phyloP scores from a whole-genome alignment of 345 rosid genomes.

The Eucalyptus tenuipes region DNA sequence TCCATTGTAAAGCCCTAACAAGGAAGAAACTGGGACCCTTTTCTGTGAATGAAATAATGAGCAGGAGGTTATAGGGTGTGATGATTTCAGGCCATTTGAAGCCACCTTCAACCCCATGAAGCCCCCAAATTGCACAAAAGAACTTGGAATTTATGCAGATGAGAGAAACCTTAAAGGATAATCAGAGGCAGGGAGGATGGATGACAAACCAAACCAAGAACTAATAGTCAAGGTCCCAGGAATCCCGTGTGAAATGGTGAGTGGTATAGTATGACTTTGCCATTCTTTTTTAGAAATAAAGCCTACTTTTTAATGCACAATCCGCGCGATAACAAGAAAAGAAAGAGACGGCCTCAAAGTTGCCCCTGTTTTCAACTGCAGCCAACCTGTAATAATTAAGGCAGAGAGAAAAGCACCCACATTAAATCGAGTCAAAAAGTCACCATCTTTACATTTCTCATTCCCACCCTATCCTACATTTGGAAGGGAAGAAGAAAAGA shows the following conservation, averaged over 20 bases:
- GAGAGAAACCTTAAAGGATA: neutral
- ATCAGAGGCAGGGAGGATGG: neutral
- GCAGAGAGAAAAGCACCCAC: neutral
- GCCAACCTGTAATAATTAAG: neutral
- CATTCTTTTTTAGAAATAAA: neutral
- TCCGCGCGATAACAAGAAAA: neutral
- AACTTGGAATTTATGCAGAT: neutral
- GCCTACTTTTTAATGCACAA: neutral
- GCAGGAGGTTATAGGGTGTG: neutral
- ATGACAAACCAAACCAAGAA: neutral
- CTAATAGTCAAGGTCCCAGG: neutral
- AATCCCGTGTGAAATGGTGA: neutral
- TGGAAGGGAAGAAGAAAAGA: neutral
- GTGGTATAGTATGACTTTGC: neutral
- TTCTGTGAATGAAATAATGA: neutral
- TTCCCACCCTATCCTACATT: neutral
- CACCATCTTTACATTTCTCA: neutral
- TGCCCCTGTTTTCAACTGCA: neutral
- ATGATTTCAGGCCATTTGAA: conserved; percentile 2
- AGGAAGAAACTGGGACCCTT: neutral
- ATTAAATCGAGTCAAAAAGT: neutral
- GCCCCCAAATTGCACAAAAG: neutral
- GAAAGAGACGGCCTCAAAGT: neutral
- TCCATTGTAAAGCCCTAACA: neutral
- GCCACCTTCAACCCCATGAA: conserved; percentile 16